phyloP scores from a whole-genome alignment of 495 filamentous ascomycete genomes.

The Viridothelium virens region DNA sequence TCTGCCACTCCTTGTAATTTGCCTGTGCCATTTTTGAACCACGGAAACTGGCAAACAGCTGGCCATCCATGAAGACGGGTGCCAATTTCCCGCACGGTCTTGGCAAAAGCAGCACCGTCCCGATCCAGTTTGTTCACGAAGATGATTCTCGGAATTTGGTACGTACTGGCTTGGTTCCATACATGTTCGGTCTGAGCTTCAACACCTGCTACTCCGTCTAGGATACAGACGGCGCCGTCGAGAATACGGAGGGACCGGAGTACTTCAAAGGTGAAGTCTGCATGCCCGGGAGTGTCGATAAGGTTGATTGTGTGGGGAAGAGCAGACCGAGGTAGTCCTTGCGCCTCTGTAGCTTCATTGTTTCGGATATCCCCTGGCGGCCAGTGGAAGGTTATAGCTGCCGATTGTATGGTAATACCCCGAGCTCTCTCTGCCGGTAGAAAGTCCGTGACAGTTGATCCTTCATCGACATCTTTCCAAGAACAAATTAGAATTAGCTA shows the following conservation, averaged over 20 bases:
- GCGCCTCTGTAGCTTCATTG: neutral
- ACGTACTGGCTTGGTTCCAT: slow-evolving; percentile 81
- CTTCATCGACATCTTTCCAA: slow-evolving; percentile 81
- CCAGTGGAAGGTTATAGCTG: slow-evolving; percentile 94
- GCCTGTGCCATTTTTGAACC: slow-evolving; percentile 71
- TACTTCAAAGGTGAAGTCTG: slow-evolving; percentile 98
- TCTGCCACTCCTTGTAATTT: slow-evolving; percentile 76
- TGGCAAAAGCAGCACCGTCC: slow-evolving; percentile 81
- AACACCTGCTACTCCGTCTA: slow-evolving; percentile 94
- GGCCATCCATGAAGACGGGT: slow-evolving; percentile 74
- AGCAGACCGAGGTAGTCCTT: slow-evolving; percentile 3
- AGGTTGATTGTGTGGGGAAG: slow-evolving; percentile 70
- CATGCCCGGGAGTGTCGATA: slow-evolving; percentile 96
- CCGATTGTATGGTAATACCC: slow-evolving; percentile 97
- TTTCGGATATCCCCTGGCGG: slow-evolving; percentile 37
- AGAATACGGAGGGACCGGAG: slow-evolving; percentile 85
- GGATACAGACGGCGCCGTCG: slow-evolving; percentile 90
- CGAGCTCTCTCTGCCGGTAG: slow-evolving; percentile 86
- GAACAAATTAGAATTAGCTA: slow-evolving; percentile 21
- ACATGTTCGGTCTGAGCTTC: slow-evolving; percentile 98
- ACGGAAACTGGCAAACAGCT: slow-evolving; percentile 88
- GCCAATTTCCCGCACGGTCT: slow-evolving; percentile 78
- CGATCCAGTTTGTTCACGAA: slow-evolving; percentile 97
- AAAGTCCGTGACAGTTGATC: slow-evolving; percentile 96
- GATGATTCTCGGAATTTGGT: slow-evolving; percentile 75